phyloP scores from a whole-genome alignment of 345 rosid genomes.

The Ceriops zippeliana region DNA sequence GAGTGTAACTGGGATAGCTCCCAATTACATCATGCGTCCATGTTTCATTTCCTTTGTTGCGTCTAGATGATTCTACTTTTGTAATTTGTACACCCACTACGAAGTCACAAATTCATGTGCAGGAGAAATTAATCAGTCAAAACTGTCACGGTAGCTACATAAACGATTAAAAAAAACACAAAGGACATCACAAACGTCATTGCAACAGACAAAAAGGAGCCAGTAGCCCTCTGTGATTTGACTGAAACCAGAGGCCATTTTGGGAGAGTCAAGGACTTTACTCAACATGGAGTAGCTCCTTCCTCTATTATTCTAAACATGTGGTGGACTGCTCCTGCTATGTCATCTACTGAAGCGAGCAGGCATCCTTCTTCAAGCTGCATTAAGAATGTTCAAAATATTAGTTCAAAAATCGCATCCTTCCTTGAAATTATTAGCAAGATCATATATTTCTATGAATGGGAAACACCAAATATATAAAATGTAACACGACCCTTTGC shows the following conservation, averaged over 20 bases:
- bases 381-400: constrained; percentile 20
- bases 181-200: not conserved
- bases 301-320: constrained; percentile 72
- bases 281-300: constrained; percentile 32
- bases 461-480: constrained; percentile 3
- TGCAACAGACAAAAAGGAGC: not conserved
- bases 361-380: constrained; percentile 93
- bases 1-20: no score
- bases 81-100: not conserved
- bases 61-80: no score
- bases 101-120: not conserved
- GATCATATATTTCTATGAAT: constrained; percentile 1
- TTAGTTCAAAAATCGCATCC: constrained; percentile 14
- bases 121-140: constrained; percentile 7
- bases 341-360: constrained; percentile 77
- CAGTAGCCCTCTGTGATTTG: constrained; percentile 18
- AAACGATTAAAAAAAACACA: not conserved
- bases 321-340: constrained; percentile 80
- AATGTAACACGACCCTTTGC: not conserved
- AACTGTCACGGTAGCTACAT: no score
- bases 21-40: no score
- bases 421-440: constrained; percentile 11
- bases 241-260: constrained; percentile 15
- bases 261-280: constrained; percentile 11
- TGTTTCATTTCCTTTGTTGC: not conserved